These are phyloP conservation scores for Datura wrightii DNA, from an alignment of 257 asterid species.

Conservation along the genomic window DNA sequence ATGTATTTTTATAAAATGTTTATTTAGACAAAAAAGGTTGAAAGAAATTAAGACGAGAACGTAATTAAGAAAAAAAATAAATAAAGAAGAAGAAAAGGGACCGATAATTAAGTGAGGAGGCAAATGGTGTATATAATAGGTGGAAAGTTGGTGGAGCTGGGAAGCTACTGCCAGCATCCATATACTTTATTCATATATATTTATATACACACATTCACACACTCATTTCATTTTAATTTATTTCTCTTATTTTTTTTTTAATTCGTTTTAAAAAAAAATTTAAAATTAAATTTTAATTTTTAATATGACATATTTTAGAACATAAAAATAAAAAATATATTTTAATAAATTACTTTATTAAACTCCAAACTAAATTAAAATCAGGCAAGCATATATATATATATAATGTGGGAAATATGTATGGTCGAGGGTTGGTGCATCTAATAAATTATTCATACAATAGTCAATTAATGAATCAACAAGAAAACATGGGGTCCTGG, in stretches of 20 bases:
- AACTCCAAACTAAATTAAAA: too few species aligned
- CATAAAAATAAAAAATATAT: too few species aligned
- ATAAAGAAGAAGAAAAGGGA: background rate
- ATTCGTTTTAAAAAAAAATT: too few species aligned
- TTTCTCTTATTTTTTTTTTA: too few species aligned
- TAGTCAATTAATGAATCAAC: background rate
- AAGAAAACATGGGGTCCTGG: constrained; percentile 22
- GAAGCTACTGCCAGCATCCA: constrained; percentile 25
- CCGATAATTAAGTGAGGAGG: background rate
- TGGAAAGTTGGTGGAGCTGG: constrained; percentile 30
- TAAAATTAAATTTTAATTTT: too few species aligned
- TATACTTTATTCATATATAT: background rate
- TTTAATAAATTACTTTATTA: background rate
- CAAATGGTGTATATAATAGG: constrained; percentile 1
- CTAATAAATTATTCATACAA: background rate
- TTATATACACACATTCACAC: background rate
- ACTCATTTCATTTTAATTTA: too few species aligned
- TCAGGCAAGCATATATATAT: too few species aligned
- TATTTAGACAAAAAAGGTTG: background rate
- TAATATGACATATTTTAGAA: too few species aligned
- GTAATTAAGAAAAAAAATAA: background rate
- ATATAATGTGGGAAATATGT: background rate
- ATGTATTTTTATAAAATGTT: background rate
- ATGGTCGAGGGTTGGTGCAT: constrained; percentile 2
- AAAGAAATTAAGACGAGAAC: background rate